A percentile compares a stretch with the other conserved stretches of the same genome.
phyloP scores from a whole-genome alignment of 2,329 filamentous ascomycete species.

The Fusarium heterosporum region DNA sequence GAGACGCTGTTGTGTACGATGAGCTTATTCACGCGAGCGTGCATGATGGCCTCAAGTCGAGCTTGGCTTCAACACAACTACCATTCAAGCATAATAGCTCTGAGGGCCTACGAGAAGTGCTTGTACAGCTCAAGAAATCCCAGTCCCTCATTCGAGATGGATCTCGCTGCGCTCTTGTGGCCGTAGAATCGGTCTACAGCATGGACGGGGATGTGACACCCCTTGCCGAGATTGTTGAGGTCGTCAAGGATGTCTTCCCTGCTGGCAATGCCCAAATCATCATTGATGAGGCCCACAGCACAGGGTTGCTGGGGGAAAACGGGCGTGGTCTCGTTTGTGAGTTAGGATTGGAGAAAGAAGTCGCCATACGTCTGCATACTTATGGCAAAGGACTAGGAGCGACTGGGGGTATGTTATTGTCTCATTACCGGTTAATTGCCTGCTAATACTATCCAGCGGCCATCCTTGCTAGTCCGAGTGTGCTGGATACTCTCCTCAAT shows the following conservation, averaged over 20 bases:
- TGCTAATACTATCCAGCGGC: background rate
- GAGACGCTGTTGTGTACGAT: constrained; percentile 1
- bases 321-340: background rate
- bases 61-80: background rate
- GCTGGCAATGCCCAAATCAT: background rate
- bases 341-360: background rate
- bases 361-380: background rate
- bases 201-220: constrained; percentile 4
- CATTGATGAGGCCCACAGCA: constrained; percentile 4
- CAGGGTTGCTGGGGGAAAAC: background rate
- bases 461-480: background rate
- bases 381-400: background rate
- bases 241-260: background rate
- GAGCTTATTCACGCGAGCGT: constrained; percentile 1
- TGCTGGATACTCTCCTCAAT: background rate
- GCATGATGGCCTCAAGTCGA: background rate
- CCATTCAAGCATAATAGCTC: background rate
- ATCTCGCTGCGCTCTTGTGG: background rate
- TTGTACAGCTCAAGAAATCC: background rate
- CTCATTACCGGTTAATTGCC: background rate
- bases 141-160: background rate
- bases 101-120: background rate
- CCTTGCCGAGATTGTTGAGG: background rate
- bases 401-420: background rate
- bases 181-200: background rate